Evolutionary conservation across 768 basidiomycete species (phyloP), one percentile per base, ranked within the genome.

Genomic region (Pisolithus orientalis): DNA sequence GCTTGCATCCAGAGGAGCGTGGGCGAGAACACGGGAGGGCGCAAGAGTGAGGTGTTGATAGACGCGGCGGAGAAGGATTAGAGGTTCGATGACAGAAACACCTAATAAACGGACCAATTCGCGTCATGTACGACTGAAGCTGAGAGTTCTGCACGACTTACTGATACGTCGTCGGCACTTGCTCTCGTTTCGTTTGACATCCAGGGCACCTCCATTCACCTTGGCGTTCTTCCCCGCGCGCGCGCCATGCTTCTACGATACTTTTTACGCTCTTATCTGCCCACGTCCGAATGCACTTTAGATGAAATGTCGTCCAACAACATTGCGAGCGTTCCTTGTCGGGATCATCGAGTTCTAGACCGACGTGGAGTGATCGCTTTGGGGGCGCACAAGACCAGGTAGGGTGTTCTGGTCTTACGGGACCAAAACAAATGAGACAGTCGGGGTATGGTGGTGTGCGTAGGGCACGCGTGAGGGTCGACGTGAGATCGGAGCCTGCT

Each of bases 201-300:
- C 90, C 92, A 0, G 95, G 95, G 67, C 95, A 98, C 49, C 86
- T 76, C 95, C 95, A 98, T 62, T 90, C 84, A 0, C 87, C 92
- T 13, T 70, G 72, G 50, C 76, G 73, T 10, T 80, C 75, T 59
- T 88, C 84, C 7, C 88, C 88, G 47, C 85, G 71, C 6, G 80
- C 81, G 14, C 76, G 75, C 84, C 81, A 90, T 0, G 87, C 93
- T 47, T 83, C 87, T 52, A 73, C 75, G 11, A 84, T 59, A 11
- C 85, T 87, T 63, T 86, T 84, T 46, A 85, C 82, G 60, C 85
- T 89, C 70, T 90, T 89, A 28, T 76, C 70, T 0, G 92, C 93
- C 95, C 95, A 98, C 0, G 87, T 78, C 7, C 80, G 76, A 58
- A 97, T 88, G 61, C 95, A 97, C 59, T 84, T 86, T 24, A 95